Evolutionary conservation across 2,329 filamentous ascomycete species (phyloP).

Genomic region (Rhinocladiella mackenziei): DNA sequence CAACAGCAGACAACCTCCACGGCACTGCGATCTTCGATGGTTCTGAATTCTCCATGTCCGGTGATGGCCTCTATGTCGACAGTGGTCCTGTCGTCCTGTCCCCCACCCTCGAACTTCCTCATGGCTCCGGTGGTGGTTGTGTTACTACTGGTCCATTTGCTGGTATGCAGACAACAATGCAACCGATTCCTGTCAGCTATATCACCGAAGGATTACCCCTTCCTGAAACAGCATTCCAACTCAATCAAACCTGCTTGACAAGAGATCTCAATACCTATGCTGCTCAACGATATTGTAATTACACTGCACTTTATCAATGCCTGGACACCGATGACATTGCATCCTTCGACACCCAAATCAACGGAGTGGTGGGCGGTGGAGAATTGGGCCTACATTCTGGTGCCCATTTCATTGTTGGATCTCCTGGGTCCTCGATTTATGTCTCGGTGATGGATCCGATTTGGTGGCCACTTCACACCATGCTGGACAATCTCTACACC

Average conservation of each 20-base stretch:
- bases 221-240: slow-evolving; percentile 24
- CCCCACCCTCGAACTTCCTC: slow-evolving; percentile 24
- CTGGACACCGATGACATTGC: slow-evolving; percentile 18
- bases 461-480: slow-evolving; percentile 29
- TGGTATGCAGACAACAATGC: slow-evolving; percentile 25
- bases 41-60: slow-evolving; percentile 37
- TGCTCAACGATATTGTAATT: slow-evolving; percentile 27
- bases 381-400: slow-evolving; percentile 28
- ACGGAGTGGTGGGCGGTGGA: slow-evolving; percentile 26
- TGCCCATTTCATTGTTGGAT: slow-evolving; percentile 29
- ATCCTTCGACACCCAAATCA: slow-evolving; percentile 23
- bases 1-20: slow-evolving; percentile 33
- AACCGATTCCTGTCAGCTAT: slow-evolving; percentile 19
- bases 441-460: slow-evolving; percentile 29
- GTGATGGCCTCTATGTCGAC: slow-evolving; percentile 30
- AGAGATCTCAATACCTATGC: slow-evolving; percentile 29
- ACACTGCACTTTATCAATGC: slow-evolving; percentile 19
- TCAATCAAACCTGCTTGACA: slow-evolving; percentile 28
- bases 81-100: slow-evolving; percentile 20
- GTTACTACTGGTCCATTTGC: slow-evolving; percentile 30
- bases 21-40: slow-evolving; percentile 38
- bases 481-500: slow-evolving; percentile 29
- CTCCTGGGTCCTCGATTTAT: slow-evolving; percentile 27
- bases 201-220: slow-evolving; percentile 25
- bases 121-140: slow-evolving; percentile 31